Evolutionary conservation across 2,329 filamentous ascomycete genomes (phyloP).

Genomic region (Fusarium sp.): DNA sequence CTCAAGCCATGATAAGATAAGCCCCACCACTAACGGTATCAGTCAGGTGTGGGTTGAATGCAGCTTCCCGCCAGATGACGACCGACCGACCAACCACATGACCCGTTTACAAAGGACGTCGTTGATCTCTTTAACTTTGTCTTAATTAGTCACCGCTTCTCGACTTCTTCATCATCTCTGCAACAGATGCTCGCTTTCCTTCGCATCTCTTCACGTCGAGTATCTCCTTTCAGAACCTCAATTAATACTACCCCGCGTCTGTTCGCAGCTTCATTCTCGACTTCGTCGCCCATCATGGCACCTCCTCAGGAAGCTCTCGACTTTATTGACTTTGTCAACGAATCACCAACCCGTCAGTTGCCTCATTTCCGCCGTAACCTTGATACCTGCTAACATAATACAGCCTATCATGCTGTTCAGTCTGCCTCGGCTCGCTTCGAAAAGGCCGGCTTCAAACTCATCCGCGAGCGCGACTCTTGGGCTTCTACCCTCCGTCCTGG

Average conservation of each 20-base stretch:
- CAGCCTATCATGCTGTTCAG: slow-evolving; percentile 94
- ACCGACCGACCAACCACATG: slow-evolving; percentile 38
- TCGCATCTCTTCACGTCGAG: slow-evolving; percentile 30
- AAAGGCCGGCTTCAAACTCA: slow-evolving; percentile 85
- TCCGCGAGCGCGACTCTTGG: slow-evolving; percentile 94
- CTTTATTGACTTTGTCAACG: slow-evolving; percentile 94
- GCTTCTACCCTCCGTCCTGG: slow-evolving; percentile 81
- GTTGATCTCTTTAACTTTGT: slow-evolving; percentile 22
- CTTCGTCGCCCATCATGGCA: slow-evolving; percentile 60
- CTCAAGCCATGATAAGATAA: slow-evolving; percentile 36
- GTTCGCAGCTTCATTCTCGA: slow-evolving; percentile 44
- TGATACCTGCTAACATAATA: slow-evolving; percentile 31
- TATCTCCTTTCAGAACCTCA: slow-evolving; percentile 23
- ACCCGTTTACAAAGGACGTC: slow-evolving; percentile 18
- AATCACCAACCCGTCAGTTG: slow-evolving; percentile 86
- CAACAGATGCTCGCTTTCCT: slow-evolving; percentile 41
- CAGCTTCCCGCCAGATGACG: slow-evolving; percentile 11
- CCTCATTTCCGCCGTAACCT: not conserved
- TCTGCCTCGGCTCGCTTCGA: slow-evolving; percentile 81
- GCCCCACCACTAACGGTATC: slow-evolving; percentile 18
- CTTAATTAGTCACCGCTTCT: slow-evolving; percentile 19
- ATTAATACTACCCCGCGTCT: slow-evolving; percentile 16
- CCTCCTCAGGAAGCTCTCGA: slow-evolving; percentile 74
- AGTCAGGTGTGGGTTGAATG: slow-evolving; percentile 12
- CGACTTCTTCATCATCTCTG: slow-evolving; percentile 7